Conservation (phyloP, 768 basidiomycete species). For the Auriscalpium vulgare region DNA sequence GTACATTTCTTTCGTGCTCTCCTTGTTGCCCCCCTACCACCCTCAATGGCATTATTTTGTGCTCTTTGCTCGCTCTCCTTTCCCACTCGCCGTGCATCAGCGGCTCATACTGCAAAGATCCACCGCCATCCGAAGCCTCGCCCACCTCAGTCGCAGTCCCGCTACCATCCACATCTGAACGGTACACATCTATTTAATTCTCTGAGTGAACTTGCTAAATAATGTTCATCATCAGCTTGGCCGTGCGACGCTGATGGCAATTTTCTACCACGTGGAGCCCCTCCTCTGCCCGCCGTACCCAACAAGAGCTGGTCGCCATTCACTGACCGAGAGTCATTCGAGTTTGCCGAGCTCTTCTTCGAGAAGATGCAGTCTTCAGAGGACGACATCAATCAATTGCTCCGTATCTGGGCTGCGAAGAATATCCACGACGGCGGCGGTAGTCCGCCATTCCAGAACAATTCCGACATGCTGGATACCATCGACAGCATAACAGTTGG, state of each 20-base stretch:
- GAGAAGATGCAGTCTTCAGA: background rate
- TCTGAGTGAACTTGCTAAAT: no score
- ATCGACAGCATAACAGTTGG: background rate
- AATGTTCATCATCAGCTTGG: background rate
- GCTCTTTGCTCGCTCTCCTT: no score
- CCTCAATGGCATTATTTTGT: no score
- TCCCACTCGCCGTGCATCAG: no score
- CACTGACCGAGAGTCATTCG: background rate
- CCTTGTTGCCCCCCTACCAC: no score
- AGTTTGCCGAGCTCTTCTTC: background rate
- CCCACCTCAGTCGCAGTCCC: no score
- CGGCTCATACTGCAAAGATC: no score
- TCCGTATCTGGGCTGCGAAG: background rate
- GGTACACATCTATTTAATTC: no score
- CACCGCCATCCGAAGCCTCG: no score
- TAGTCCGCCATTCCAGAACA: background rate
- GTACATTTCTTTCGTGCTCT: no score
- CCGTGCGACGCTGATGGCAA: background rate
- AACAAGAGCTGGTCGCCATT: background rate
- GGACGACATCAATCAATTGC: background rate
- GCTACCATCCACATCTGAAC: no score
- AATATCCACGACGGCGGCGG: background rate
- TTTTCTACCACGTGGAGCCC: background rate
- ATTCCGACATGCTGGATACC: background rate
- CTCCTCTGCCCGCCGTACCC: background rate